A percentile compares a stretch with the other conserved stretches of the same genome.
Evolutionary conservation across 495 filamentous ascomycete genomes (phyloP).

Genomic region (Aspergillus conjunctus): DNA sequence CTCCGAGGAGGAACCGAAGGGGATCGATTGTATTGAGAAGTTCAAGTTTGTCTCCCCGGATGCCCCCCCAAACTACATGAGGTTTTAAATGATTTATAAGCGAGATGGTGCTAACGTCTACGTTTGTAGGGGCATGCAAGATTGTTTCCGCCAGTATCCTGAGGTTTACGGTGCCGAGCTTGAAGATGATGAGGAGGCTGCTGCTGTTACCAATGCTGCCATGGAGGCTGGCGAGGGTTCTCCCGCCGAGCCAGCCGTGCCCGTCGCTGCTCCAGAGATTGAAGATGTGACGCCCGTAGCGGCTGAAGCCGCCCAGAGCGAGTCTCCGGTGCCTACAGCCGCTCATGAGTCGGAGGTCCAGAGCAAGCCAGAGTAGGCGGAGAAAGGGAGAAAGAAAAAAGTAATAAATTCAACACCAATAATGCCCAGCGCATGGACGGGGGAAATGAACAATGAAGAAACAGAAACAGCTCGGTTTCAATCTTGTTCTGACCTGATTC

Average conservation of each 20-base stretch:
- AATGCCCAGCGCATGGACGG: neutral
- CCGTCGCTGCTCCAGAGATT: conserved; percentile 24
- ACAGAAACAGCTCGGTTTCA: neutral
- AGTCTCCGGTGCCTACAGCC: conserved; percentile 53
- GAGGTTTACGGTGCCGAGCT: conserved; percentile 92
- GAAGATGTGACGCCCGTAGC: conserved; percentile 27
- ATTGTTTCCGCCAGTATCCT: conserved; percentile 89
- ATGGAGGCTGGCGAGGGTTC: conserved; percentile 12
- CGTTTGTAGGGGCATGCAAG: conserved; percentile 78
- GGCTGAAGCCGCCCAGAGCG: conserved; percentile 41
- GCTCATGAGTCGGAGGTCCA: conserved; percentile 48
- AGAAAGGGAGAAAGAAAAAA: conserved; percentile 24
- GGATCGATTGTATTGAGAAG: conserved; percentile 96
- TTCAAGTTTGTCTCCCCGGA: conserved; percentile 71
- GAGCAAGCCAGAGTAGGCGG: conserved; percentile 30
- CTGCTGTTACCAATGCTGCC: conserved; percentile 12
- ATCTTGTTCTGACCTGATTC: neutral
- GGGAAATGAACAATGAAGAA: neutral
- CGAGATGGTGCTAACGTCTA: neutral
- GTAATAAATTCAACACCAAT: neutral
- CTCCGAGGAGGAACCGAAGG: conserved; percentile 94
- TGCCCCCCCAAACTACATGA: neutral
- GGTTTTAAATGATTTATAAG: no score
- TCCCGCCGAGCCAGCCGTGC: conserved; percentile 11
- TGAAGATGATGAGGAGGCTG: conserved; percentile 73